phyloP scores from a whole-genome alignment of 192 early-diverging fungal genomes.

The Linnemannia schmuckeri region DNA sequence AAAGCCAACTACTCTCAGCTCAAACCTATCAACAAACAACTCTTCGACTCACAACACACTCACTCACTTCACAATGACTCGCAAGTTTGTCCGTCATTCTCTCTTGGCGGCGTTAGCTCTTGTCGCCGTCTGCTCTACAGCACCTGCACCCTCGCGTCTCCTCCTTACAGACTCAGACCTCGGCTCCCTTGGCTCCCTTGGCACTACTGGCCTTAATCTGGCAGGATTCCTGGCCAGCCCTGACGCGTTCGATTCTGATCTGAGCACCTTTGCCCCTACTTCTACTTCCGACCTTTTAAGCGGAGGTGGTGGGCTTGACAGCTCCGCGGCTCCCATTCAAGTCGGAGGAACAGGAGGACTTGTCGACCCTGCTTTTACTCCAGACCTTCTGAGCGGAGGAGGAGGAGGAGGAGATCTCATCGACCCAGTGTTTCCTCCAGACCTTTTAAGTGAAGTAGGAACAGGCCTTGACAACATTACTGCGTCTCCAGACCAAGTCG shows the following conservation, averaged over 20 bases:
- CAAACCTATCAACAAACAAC: background rate
- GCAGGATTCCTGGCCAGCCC: background rate
- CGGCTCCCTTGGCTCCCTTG: background rate
- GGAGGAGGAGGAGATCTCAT: background rate
- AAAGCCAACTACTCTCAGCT: background rate
- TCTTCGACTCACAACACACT: background rate
- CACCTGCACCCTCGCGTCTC: background rate
- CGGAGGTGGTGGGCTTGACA: background rate
- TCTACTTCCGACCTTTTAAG: background rate
- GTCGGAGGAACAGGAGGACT: background rate
- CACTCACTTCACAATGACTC: slow-evolving; percentile 6
- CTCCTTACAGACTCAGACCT: background rate
- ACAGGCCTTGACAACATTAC: background rate
- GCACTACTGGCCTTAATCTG: background rate
- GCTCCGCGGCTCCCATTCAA: background rate
- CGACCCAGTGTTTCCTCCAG: background rate
- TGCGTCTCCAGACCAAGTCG: background rate
- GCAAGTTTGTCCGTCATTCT: background rate
- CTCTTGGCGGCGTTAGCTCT: background rate
- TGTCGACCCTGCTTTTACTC: too few relatives aligned
- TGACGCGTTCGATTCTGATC: background rate
- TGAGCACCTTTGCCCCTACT: background rate
- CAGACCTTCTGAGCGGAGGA: background rate
- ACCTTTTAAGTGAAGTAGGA: background rate
- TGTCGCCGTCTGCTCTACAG: background rate